phyloP scores from a whole-genome alignment of 176 grass and related monocot genomes.

The Oropetium thomaeum region DNA sequence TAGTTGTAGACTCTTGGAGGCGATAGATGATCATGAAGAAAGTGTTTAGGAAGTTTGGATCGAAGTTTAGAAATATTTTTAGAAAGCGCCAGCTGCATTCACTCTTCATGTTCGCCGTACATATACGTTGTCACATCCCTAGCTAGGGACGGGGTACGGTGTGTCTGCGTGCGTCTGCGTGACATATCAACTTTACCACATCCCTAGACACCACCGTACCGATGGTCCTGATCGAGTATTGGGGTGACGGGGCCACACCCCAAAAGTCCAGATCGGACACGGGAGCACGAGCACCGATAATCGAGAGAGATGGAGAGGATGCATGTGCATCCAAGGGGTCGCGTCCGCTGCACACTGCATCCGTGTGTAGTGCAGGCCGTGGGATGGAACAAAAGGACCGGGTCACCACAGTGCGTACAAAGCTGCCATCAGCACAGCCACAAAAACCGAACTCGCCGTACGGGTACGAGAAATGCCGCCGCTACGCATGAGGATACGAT shows the following conservation, averaged over 20 bases:
- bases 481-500: slow-evolving; percentile 30
- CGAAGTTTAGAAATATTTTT: too few species aligned
- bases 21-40: too few species aligned
- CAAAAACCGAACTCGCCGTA: too few species aligned
- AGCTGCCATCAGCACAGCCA: too few species aligned
- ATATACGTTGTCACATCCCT: not conserved
- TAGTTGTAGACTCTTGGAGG: too few species aligned
- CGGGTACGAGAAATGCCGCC: slow-evolving; percentile 38
- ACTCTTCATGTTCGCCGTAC: not conserved
- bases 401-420: not conserved
- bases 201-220: slow-evolving; percentile 25
- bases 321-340: not conserved
- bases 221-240: slow-evolving; percentile 22
- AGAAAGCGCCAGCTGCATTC: too few species aligned
- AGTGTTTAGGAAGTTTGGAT: too few species aligned
- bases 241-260: slow-evolving; percentile 15
- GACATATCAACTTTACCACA: slow-evolving; percentile 36
- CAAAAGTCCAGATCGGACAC: slow-evolving; percentile 30
- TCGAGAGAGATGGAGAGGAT: not conserved
- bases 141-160: not conserved
- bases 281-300: not conserved
- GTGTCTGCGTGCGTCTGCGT: too few species aligned
- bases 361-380: not conserved
- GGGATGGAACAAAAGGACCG: not conserved
- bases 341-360: too few species aligned